Percentiles rank a stretch among this genome's conserved stretches.
These are phyloP conservation scores for Cocos nucifera DNA, from an alignment of 176 grass and related monocot genomes.

Conservation along the genomic window DNA sequence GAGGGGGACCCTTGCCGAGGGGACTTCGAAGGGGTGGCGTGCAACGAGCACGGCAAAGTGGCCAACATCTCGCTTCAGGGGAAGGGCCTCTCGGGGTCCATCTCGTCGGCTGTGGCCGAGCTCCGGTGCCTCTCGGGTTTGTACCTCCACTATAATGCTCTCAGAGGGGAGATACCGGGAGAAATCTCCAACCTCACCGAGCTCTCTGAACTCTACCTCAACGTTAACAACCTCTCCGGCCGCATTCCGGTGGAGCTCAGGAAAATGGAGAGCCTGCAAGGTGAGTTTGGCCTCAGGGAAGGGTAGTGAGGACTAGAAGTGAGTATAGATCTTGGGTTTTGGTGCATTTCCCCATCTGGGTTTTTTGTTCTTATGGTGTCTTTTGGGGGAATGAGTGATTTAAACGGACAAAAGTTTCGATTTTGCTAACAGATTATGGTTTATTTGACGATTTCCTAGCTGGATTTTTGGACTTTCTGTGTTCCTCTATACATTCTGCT, in stretches of 20 bases:
- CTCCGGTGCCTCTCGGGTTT: conserved; percentile 48
- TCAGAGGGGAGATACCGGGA: conserved; percentile 38
- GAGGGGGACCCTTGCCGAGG: conserved; percentile 59
- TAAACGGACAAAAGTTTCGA: no score
- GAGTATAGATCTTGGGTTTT: no score
- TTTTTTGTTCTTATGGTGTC: no score
- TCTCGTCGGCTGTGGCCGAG: conserved; percentile 45
- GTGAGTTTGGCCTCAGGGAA: conserved; percentile 14
- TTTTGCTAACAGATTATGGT: no score
- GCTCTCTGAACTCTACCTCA: conserved; percentile 62
- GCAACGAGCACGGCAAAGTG: conserved; percentile 52
- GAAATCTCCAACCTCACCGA: conserved; percentile 36
- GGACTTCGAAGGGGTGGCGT: conserved; percentile 71
- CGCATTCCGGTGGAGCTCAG: conserved; percentile 44
- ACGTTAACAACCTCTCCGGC: conserved; percentile 55
- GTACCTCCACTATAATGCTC: conserved; percentile 69
- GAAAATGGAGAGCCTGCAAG: conserved; percentile 51
- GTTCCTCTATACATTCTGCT: no score
- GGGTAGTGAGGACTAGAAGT: no score
- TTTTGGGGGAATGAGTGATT: no score
- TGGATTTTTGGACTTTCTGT: no score
- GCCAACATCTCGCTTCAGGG: conserved; percentile 61
- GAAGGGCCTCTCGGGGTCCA: conserved; percentile 33
- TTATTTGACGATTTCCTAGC: no score
- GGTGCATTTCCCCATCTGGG: no score